These are phyloP conservation scores for Starmerella vaccinii DNA, from an alignment of 805 yeast species.

Conservation along the genomic window DNA sequence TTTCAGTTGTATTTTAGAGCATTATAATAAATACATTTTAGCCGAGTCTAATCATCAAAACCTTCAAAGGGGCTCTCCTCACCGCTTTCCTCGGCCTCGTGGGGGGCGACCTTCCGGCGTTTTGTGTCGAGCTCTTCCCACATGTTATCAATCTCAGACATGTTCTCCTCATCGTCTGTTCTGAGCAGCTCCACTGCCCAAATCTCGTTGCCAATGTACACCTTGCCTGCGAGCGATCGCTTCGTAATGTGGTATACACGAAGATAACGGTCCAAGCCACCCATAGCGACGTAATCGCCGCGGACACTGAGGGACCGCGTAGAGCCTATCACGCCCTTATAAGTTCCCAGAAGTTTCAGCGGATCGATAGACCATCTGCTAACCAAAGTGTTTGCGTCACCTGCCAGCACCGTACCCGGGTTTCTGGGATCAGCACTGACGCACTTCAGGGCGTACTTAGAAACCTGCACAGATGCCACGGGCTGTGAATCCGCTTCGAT, in stretches of 20 bases:
- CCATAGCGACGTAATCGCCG: constrained; percentile 46
- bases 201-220: constrained; percentile 66
- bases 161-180: constrained; percentile 14
- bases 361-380: constrained; percentile 31
- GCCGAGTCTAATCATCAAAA: constrained; percentile 8
- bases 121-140: constrained; percentile 8
- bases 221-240: constrained; percentile 56
- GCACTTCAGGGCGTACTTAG: constrained; percentile 45
- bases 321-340: constrained; percentile 68
- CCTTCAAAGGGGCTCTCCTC: constrained; percentile 8
- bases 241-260: constrained; percentile 59
- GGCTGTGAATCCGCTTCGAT: constrained; percentile 52
- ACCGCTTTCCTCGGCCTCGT: background rate
- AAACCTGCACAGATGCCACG: constrained; percentile 41
- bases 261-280: constrained; percentile 80
- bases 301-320: constrained; percentile 35
- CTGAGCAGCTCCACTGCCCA: constrained; percentile 28
- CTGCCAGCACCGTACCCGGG: constrained; percentile 45
- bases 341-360: constrained; percentile 50
- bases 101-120: background rate
- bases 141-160: constrained; percentile 8
- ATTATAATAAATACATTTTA: background rate
- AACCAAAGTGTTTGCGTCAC: constrained; percentile 62
- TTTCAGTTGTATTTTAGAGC: background rate
- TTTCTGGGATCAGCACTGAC: constrained; percentile 28